Evolutionary conservation across 768 basidiomycete genomes (phyloP), one percentile per base, ranked within the genome.

Genomic region (Suillus plorans): DNA sequence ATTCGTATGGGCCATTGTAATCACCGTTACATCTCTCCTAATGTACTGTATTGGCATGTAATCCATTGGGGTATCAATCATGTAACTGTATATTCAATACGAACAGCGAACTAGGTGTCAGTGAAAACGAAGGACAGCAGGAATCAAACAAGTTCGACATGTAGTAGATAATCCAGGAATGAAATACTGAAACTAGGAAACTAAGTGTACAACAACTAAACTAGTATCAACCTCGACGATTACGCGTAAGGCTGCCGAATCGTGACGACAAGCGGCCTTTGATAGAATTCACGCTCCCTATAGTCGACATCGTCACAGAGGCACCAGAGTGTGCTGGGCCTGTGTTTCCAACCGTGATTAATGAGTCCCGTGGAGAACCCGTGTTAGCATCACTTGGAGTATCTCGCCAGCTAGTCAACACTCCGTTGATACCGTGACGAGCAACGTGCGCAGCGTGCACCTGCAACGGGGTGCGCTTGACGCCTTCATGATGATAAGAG

Each of bases 381-480:
- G 69, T 72, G 5, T 79, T 80, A 1, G 71, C 62, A 57, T 83
- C 82, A 69, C 78, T 80, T 44, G 77, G 64, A 34, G 67, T 78
- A 52, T 92, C 91, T 4, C 86, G 86, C 44, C 90, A 91, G 8
- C 89, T 89, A 1, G 90, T 91, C 34, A 92, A 84, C 6, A 95
- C 88, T 1, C 89, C 92, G 53, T 87, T 89, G 75, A 95, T 89
- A 12, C 93, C 93, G 71, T 94, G 91, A 34, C 90, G 84, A 20
- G 92, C 86, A 7, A 95, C 81, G 68, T 94, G 89, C 6, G 92
- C 93, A 0, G 94, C 82, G 66, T 93, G 90, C 20, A 89, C 83
- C 68, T 94, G 92, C 22, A 95, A 79, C 3, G 90, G 90, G 0
- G 93, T 93, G 69, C 88, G 88, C 68, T 88, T 88, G 61, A 76